Conservation (phyloP, 2,329 filamentous ascomycete genomes). For the Ophiostoma ips region DNA sequence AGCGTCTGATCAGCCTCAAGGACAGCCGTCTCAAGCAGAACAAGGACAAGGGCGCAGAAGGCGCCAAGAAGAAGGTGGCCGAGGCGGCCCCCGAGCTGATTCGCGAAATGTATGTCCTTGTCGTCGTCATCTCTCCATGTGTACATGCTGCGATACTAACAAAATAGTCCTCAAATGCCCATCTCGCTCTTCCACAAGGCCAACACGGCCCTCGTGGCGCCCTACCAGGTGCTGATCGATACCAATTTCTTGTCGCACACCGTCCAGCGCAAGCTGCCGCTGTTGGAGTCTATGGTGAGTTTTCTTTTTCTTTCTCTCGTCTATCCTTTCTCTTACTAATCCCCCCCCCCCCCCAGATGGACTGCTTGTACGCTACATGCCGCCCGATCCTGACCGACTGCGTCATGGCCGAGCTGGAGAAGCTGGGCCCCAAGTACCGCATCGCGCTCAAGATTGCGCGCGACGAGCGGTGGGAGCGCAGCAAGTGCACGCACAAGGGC, state of each 20-base stretch:
- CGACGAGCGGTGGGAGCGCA: constrained; percentile 75
- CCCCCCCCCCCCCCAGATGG: constrained; percentile 47
- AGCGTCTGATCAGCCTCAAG: constrained; percentile 67
- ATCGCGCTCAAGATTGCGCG: constrained; percentile 75
- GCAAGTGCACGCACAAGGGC: constrained; percentile 84
- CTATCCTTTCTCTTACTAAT: neutral
- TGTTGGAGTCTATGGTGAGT: constrained; percentile 61
- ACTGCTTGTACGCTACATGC: constrained; percentile 83
- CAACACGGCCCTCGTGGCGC: constrained; percentile 15
- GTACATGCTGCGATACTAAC: neutral
- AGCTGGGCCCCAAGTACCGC: constrained; percentile 76
- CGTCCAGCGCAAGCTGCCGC: constrained; percentile 71
- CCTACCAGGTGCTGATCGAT: constrained; percentile 16
- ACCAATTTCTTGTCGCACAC: constrained; percentile 78
- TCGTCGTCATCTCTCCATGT: neutral
- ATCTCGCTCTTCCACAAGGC: constrained; percentile 16
- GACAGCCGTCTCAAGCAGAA: constrained; percentile 78
- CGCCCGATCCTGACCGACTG: constrained; percentile 74
- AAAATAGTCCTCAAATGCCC: constrained; percentile 13
- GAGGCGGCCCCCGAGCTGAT: constrained; percentile 12
- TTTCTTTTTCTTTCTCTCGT: constrained; percentile 31
- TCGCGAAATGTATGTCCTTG: constrained; percentile 12
- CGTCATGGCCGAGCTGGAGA: constrained; percentile 70
- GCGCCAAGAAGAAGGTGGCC: constrained; percentile 30
- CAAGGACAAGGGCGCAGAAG: constrained; percentile 42